phyloP scores from a whole-genome alignment of 257 asterid genomes.

The Nyctanthes arbortristis region DNA sequence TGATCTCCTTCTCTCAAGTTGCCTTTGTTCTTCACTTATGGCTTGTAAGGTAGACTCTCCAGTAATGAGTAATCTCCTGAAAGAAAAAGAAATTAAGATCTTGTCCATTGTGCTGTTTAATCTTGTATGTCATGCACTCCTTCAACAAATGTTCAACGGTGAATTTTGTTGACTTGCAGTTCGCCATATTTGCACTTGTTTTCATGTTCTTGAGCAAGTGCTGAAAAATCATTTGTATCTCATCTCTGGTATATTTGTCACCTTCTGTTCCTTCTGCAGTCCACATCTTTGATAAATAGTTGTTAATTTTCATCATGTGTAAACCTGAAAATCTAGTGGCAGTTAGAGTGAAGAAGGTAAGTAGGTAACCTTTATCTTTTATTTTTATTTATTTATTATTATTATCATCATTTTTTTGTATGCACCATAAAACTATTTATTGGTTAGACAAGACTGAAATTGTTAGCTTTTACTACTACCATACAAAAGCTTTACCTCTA shows the following conservation, averaged over 20 bases:
- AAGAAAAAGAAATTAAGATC: not conserved
- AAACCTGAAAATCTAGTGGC: not conserved
- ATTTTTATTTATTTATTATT: too few relatives aligned
- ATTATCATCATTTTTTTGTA: not conserved
- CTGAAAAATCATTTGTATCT: not conserved
- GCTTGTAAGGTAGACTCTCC: not conserved
- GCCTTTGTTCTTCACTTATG: not conserved
- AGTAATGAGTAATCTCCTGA: not conserved
- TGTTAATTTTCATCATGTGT: not conserved
- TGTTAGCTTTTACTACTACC: not conserved
- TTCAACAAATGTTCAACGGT: not conserved
- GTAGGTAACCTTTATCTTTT: too few relatives aligned
- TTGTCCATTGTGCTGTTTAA: not conserved
- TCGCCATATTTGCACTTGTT: not conserved
- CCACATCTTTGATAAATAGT: too few relatives aligned
- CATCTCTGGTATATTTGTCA: not conserved
- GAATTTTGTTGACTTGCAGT: not conserved
- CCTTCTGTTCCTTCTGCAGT: not conserved
- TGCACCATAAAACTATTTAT: not conserved
- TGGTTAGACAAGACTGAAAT: not conserved
- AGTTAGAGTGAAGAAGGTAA: not conserved
- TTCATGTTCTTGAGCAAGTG: not conserved
- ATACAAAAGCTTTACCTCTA: not conserved
- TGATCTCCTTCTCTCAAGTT: not conserved
- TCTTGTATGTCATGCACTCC: not conserved